Percentiles rank a stretch among this genome's conserved stretches.
Conservation (phyloP, 768 basidiomycete genomes). For the Mycena chlorophos region DNA sequence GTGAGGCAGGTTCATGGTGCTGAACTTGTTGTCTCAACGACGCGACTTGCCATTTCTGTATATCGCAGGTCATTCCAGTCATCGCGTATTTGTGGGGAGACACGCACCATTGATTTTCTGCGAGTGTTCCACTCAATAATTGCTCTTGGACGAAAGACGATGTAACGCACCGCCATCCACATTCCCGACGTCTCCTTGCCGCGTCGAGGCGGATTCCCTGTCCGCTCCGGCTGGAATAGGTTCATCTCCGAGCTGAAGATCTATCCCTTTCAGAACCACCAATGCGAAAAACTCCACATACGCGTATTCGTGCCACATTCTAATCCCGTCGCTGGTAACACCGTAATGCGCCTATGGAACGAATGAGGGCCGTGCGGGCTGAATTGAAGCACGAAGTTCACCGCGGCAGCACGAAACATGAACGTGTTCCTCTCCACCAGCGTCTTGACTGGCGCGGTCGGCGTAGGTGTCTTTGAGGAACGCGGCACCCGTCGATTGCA, state of each 20-base stretch:
- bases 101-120: constrained; percentile 14
- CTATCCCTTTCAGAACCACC: not conserved
- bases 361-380: too few species aligned
- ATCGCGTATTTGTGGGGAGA: not conserved
- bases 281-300: not conserved
- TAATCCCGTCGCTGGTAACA: not conserved
- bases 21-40: not conserved
- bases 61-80: not conserved
- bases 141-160: not conserved
- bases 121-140: not conserved
- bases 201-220: constrained; percentile 8
- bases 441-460: not conserved
- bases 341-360: too few species aligned
- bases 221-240: constrained; percentile 7
- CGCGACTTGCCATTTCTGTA: constrained; percentile 1
- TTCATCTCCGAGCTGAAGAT: constrained; percentile 8
- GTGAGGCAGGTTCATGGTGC: not conserved
- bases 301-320: constrained; percentile 1
- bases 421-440: not conserved
- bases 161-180: constrained; percentile 12
- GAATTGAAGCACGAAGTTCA: too few species aligned
- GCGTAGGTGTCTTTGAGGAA: not conserved
- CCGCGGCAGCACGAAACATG: constrained; percentile 3
- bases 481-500: constrained; percentile 5
- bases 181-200: constrained; percentile 4